A percentile compares a stretch with the other conserved stretches of the same genome.
Conservation (phyloP, 495 filamentous ascomycete genomes). For the Aspergillus carlsbadensis region DNA sequence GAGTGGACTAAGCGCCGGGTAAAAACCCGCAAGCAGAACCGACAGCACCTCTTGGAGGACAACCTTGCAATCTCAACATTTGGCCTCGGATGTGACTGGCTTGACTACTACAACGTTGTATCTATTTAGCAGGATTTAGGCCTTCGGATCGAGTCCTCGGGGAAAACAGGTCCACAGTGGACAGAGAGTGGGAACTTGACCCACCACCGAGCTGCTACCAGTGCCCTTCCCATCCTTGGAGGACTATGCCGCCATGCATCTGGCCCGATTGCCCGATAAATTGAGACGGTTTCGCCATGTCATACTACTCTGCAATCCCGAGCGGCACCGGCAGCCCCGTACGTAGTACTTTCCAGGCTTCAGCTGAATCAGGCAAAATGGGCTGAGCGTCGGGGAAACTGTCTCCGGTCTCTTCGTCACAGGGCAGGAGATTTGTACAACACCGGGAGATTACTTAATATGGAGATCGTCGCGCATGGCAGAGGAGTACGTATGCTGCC, state of each 20-base stretch:
- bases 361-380: too few species aligned
- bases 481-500: constrained; percentile 5
- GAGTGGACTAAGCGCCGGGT: neutral
- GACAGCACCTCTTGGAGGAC: neutral
- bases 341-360: too few species aligned
- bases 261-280: neutral
- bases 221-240: neutral
- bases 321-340: too few species aligned
- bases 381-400: neutral
- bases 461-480: neutral
- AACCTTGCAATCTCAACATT: neutral
- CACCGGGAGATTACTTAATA: neutral
- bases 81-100: neutral
- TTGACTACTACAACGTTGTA: too few species aligned
- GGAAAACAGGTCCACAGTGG: constrained; percentile 7
- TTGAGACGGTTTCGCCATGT: neutral
- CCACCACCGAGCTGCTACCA: neutral
- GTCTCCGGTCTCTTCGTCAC: neutral
- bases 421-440: neutral
- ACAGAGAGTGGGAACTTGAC: neutral
- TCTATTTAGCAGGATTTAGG: neutral
- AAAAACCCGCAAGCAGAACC: neutral
- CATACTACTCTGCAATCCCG: too few species aligned
- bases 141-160: neutral
- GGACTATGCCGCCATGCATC: neutral